These are phyloP conservation scores for Wickerhamomyces sydowiorum DNA, from an alignment of 805 yeast species.

Conservation along the genomic window DNA sequence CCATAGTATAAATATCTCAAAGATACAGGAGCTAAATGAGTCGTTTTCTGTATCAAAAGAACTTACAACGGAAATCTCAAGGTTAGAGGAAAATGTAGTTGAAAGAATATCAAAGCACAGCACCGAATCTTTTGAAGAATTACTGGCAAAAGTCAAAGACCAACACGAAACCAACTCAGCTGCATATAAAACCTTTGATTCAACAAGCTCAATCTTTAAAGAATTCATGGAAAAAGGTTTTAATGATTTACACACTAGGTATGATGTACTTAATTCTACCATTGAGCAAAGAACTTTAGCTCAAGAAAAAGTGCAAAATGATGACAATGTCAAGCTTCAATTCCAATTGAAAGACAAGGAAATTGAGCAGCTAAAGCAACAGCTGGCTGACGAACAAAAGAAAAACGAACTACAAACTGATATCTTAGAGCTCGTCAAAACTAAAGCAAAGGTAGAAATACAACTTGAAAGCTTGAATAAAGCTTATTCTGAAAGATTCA, in stretches of 20 bases:
- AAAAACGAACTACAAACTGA: constrained; percentile 1
- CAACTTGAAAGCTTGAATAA: constrained; percentile 19
- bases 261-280: background rate
- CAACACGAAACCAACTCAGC: background rate
- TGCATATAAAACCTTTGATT: background rate
- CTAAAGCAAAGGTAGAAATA: constrained; percentile 15
- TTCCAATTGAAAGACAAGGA: constrained; percentile 12
- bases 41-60: background rate
- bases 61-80: background rate
- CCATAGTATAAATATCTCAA: background rate
- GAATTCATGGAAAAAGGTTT: background rate
- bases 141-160: background rate
- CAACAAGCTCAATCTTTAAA: background rate
- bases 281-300: background rate
- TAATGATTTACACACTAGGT: background rate
- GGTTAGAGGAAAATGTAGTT: background rate
- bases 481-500: constrained; percentile 18
- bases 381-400: constrained; percentile 5
- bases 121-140: background rate
- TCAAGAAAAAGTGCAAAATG: background rate
- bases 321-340: constrained; percentile 3
- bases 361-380: constrained; percentile 10
- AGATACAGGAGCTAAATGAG: background rate
- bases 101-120: background rate
- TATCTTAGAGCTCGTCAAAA: constrained; percentile 10